Percentiles rank a stretch among this genome's conserved stretches.
Evolutionary conservation across 75 land plant species (phyloP).

Genomic region (Picea sitchensis): DNA sequence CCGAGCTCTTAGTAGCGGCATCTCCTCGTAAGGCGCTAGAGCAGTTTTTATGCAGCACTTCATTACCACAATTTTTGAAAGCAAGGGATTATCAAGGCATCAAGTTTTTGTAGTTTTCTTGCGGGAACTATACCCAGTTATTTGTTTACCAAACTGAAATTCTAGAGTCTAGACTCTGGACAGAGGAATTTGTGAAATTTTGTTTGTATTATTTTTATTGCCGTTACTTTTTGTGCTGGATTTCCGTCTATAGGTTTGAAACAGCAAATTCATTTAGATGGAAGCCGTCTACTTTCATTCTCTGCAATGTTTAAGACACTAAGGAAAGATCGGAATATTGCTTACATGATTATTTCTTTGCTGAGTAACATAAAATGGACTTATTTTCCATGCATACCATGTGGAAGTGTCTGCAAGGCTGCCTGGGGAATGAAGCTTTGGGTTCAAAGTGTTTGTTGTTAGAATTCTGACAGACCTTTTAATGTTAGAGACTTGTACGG

Average conservation of each 20-base stretch:
- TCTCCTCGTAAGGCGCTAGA: slow-evolving; percentile 40
- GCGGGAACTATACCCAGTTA: background rate
- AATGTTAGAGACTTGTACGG: background rate
- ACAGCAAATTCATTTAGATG: background rate
- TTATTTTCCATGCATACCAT: slow-evolving; percentile 14
- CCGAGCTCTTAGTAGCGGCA: slow-evolving; percentile 50
- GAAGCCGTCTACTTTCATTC: background rate
- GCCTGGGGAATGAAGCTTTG: slow-evolving; percentile 10
- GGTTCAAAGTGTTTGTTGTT: slow-evolving; percentile 10
- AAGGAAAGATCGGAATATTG: background rate
- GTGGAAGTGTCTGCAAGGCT: slow-evolving; percentile 11
- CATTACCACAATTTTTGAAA: slow-evolving; percentile 8
- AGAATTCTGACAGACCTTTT: background rate
- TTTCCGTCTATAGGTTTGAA: background rate
- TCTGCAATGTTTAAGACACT: background rate
- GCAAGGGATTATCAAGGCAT: background rate
- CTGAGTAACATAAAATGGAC: background rate
- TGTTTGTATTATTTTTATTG: background rate
- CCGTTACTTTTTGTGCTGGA: background rate
- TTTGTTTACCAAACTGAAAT: background rate
- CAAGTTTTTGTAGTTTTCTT: background rate
- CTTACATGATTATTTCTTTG: background rate
- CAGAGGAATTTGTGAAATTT: background rate
- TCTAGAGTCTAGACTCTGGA: background rate
- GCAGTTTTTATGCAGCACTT: slow-evolving; percentile 6